A percentile compares a stretch with the other conserved stretches of the same genome.
phyloP scores from a whole-genome alignment of 768 basidiomycete genomes.

The Mycena polygramma region DNA sequence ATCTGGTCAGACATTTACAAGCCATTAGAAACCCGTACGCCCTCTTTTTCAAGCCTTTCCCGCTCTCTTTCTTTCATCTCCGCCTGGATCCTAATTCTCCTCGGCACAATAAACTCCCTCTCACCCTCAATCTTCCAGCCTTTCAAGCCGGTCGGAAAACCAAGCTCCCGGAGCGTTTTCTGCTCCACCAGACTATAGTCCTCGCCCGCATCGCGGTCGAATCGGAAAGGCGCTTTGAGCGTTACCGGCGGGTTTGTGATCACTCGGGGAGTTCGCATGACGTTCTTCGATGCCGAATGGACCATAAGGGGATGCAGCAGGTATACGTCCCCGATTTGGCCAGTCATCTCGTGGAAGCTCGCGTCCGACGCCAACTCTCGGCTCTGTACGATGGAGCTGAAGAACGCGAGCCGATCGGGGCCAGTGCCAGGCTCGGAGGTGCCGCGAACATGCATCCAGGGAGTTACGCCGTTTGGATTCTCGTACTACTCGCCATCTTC shows the following conservation, averaged over 20 bases:
- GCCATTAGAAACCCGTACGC: background rate
- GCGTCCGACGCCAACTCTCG: constrained; percentile 50
- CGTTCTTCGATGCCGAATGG: constrained; percentile 74
- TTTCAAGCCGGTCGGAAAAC: constrained; percentile 52
- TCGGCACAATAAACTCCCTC: constrained; percentile 61
- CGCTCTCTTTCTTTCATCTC: constrained; percentile 66
- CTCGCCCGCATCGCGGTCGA: constrained; percentile 56
- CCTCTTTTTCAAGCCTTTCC: constrained; percentile 47
- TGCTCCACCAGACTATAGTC: constrained; percentile 71
- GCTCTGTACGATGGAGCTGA: constrained; percentile 56
- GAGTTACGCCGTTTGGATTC: constrained; percentile 36
- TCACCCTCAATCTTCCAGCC: constrained; percentile 63
- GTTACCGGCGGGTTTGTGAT: constrained; percentile 77
- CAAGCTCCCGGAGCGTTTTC: constrained; percentile 69
- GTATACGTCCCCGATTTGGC: constrained; percentile 73
- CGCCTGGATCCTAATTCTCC: constrained; percentile 56
- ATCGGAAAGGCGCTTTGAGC: constrained; percentile 67
- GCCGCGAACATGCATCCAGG: constrained; percentile 35
- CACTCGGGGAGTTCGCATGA: constrained; percentile 66
- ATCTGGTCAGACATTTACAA: background rate
- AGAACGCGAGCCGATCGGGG: constrained; percentile 28
- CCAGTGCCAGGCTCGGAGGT: constrained; percentile 25
- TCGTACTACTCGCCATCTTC: constrained; percentile 11
- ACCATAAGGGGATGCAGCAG: constrained; percentile 75
- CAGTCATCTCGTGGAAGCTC: constrained; percentile 67